Evolutionary conservation across 768 basidiomycete species (phyloP).

Genomic region (Auricularia cornea): DNA sequence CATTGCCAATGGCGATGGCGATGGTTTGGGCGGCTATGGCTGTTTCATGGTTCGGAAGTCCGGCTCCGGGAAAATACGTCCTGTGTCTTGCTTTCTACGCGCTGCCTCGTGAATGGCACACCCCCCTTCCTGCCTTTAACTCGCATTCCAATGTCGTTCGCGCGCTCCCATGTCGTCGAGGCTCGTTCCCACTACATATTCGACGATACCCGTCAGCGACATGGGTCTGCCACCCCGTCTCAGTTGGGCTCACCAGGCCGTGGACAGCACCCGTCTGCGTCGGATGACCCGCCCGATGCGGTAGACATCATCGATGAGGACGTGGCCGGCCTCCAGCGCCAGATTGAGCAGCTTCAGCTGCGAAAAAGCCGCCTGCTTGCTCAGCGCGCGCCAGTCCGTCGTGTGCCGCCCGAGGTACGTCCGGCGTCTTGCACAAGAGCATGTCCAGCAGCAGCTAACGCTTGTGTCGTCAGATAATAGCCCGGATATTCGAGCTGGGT

Average conservation of each 20-base stretch:
- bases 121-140: background rate
- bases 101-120: background rate
- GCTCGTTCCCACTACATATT: background rate
- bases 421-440: background rate
- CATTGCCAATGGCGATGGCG: too few species aligned
- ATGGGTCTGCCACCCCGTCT: too few species aligned
- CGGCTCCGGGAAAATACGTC: background rate
- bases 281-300: too few species aligned
- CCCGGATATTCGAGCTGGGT: background rate
- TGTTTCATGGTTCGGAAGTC: background rate
- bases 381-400: background rate
- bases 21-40: background rate
- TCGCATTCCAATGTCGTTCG: background rate
- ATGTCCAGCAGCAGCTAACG: background rate
- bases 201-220: too few species aligned
- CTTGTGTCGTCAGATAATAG: background rate
- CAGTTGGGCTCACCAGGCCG: too few species aligned
- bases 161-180: background rate
- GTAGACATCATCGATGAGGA: background rate
- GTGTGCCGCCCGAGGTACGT: background rate
- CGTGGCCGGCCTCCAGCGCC: background rate
- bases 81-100: background rate
- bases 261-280: too few species aligned
- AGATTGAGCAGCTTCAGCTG: background rate
- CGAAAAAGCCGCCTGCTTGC: background rate